Evolutionary conservation across 2,329 filamentous ascomycete genomes (phyloP), one percentile per base, ranked within the genome.

Genomic region (Zymoseptoria pseudotritici): DNA sequence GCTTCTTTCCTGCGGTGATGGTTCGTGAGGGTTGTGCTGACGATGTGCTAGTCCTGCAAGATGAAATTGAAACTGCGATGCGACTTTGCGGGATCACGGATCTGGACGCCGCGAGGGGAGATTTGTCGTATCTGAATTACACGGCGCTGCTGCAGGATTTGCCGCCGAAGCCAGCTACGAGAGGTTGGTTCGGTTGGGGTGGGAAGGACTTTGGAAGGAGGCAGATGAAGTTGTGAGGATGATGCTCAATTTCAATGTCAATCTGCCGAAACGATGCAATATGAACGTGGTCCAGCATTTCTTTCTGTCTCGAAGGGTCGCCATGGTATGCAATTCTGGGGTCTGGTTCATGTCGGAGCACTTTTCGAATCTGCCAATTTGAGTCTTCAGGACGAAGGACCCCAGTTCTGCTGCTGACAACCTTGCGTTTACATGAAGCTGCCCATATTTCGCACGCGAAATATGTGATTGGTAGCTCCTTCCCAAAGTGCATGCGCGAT

Each of bases 51-150:
- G 76, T 79, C 13, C 67, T 79, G 50, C 70, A 72, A 26, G 85
- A 88, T 61, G 86, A 89, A 69, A 71, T 88, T 3, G 81, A 85
- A 65, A 86, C 82, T 1, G 84, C 84, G 1, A 88, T 88, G 86
- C 80, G 82, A 24, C 78, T 87, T 70, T 82, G 86, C 59, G 86
- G 86, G 1, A 78, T 88, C 36, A 86, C 83, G 1, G 79, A 82
- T 62, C 72, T 88, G 9, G 78, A 82, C 57, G 79, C 86, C 68
- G 78, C 85, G 4, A 81, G 86, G 63, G 83, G 85, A 0, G 84
- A 85, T 0, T 75, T 86, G 69, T 72, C 65, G 19, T 72, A 68
- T 55, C 59, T 88, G 22, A 86, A 87, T 61, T 77, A 73, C 2
- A 63, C 66, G n/a, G 80, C 82, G 66, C 70, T 84, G 21, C 80